Evolutionary conservation across 441 rosid species (phyloP).

Genomic region (Populus hybrid): DNA sequence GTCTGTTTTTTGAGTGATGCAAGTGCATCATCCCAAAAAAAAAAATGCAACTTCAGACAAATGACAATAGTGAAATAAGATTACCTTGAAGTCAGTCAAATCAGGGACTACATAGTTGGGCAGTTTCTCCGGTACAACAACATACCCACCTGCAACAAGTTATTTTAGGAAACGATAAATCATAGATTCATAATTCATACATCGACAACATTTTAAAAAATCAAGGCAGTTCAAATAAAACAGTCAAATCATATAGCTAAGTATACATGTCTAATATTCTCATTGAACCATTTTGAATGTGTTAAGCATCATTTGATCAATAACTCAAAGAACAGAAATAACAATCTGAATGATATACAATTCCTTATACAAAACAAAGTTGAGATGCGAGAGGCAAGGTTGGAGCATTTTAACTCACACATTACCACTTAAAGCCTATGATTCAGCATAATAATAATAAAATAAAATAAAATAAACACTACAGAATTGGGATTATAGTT

Average conservation of each 20-base stretch:
- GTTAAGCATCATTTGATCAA: too few relatives aligned
- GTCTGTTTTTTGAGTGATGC: too few relatives aligned
- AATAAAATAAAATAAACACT: neutral
- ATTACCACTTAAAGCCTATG: neutral
- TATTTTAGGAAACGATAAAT: conserved; percentile 7
- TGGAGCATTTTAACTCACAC: too few relatives aligned
- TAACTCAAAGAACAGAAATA: too few relatives aligned
- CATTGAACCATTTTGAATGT: too few relatives aligned
- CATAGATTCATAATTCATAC: neutral
- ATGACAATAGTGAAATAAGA: neutral
- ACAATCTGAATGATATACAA: too few relatives aligned
- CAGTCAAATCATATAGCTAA: neutral
- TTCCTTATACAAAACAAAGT: too few relatives aligned
- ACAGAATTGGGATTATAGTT: neutral
- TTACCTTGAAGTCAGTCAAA: conserved; percentile 71
- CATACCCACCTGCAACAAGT: conserved; percentile 61
- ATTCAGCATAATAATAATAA: neutral
- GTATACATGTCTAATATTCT: too few relatives aligned
- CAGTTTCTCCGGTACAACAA: conserved; percentile 66
- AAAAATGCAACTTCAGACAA: neutral
- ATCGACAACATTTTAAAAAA: neutral
- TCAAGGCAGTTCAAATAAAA: neutral
- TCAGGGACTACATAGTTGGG: conserved; percentile 76
- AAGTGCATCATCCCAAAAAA: neutral
- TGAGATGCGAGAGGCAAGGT: too few relatives aligned